Percentiles rank a stretch among this genome's conserved stretches.
Conservation (phyloP, 306 rosid genomes). For the Sicyos baderoa region DNA sequence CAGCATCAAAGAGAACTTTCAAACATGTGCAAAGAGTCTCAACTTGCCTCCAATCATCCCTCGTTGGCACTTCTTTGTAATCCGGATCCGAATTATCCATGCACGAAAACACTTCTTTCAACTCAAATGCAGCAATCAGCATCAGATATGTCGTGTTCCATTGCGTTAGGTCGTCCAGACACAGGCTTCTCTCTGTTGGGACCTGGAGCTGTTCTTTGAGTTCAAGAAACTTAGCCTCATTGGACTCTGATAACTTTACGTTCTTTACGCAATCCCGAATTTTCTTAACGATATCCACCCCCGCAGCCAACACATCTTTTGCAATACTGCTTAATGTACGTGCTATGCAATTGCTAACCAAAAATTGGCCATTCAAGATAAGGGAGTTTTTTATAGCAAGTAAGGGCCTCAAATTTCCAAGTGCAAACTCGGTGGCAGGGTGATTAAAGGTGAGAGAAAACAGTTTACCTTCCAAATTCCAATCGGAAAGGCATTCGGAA, state of each 20-base stretch:
- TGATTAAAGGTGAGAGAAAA: slow-evolving; percentile 64
- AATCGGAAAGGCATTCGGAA: slow-evolving; percentile 79
- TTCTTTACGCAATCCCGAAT: slow-evolving; percentile 35
- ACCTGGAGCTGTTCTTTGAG: slow-evolving; percentile 69
- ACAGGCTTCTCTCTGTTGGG: slow-evolving; percentile 67
- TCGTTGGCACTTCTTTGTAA: slow-evolving; percentile 58
- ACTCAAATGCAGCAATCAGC: slow-evolving; percentile 71
- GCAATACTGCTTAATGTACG: slow-evolving; percentile 66
- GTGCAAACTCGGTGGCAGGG: slow-evolving; percentile 36
- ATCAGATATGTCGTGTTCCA: slow-evolving; percentile 87
- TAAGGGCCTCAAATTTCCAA: slow-evolving; percentile 60
- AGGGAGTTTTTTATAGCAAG: slow-evolving; percentile 65
- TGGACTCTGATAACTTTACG: no score
- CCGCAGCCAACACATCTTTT: slow-evolving; percentile 45
- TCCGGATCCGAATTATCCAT: slow-evolving; percentile 77
- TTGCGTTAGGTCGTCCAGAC: slow-evolving; percentile 55
- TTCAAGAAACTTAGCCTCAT: no score
- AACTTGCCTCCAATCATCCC: slow-evolving; percentile 76
- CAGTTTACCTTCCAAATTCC: slow-evolving; percentile 64
- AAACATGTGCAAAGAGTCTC: slow-evolving; percentile 64
- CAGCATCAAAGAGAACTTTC: slow-evolving; percentile 65
- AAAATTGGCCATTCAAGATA: slow-evolving; percentile 65
- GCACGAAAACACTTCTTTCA: slow-evolving; percentile 79
- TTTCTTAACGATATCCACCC: slow-evolving; percentile 41
- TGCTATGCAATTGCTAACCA: slow-evolving; percentile 64